A percentile compares a stretch with the other conserved stretches of the same genome.
phyloP scores from a whole-genome alignment of 169 alveolate species.

The Plasmodium ovale region DNA sequence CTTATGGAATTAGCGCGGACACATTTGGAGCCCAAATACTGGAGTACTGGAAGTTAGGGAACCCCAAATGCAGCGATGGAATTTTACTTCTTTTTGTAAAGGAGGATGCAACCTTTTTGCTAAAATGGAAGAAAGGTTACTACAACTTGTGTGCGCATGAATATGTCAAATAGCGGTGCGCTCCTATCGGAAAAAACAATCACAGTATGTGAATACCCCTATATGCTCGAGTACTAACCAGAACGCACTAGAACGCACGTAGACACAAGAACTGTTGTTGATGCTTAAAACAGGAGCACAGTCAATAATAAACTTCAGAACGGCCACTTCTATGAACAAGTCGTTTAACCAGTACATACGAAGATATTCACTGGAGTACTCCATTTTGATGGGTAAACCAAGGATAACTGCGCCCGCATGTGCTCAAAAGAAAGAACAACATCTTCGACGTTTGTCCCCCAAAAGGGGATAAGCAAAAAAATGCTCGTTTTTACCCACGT shows the following conservation, averaged over 20 bases:
- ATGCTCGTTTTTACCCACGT: too few species aligned
- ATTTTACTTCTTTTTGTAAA: slow-evolving; percentile 68
- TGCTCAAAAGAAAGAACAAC: neutral
- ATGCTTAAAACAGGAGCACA: slow-evolving; percentile 37
- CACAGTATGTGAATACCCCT: too few species aligned
- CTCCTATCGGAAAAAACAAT: too few species aligned
- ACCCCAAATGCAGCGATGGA: slow-evolving; percentile 57
- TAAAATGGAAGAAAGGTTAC: slow-evolving; percentile 72
- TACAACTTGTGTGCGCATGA: neutral
- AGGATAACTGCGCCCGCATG: too few species aligned
- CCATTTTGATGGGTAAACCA: slow-evolving; percentile 65
- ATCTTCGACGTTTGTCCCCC: neutral
- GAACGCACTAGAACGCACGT: too few species aligned
- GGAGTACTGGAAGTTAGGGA: slow-evolving; percentile 62
- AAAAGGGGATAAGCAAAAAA: too few species aligned
- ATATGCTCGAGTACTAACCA: too few species aligned
- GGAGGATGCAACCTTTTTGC: slow-evolving; percentile 41
- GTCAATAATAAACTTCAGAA: slow-evolving; percentile 60
- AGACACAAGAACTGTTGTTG: neutral
- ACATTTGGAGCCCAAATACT: slow-evolving; percentile 52
- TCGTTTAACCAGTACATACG: slow-evolving; percentile 53
- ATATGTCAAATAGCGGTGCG: neutral
- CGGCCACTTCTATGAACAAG: slow-evolving; percentile 70
- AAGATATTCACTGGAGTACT: slow-evolving; percentile 60
- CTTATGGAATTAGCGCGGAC: slow-evolving; percentile 73